Percentiles rank a stretch among this genome's conserved stretches.
These are phyloP conservation scores for Rhizopogon salebrosus DNA, from an alignment of 768 basidiomycete species.

Conservation along the genomic window DNA sequence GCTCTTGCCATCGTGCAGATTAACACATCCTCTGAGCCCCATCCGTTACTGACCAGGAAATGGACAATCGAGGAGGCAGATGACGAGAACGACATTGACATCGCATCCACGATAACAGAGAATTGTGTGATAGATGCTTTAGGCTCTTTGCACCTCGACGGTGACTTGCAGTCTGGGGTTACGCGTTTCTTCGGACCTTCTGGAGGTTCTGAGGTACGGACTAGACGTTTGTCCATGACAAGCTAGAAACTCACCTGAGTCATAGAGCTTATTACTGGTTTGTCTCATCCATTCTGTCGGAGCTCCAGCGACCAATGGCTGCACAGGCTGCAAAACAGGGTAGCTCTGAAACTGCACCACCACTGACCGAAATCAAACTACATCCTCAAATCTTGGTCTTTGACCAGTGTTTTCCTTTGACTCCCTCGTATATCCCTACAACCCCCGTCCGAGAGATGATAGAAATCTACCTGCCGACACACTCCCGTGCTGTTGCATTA, in stretches of 20 bases:
- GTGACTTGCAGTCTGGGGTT: slow-evolving; percentile 13
- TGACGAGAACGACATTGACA: slow-evolving; percentile 14
- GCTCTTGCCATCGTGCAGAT: slow-evolving; percentile 44
- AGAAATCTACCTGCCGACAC: slow-evolving; percentile 40
- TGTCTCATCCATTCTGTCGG: slow-evolving; percentile 9
- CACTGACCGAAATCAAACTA: slow-evolving; percentile 31
- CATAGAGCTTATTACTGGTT: slow-evolving; percentile 40
- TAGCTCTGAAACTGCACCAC: slow-evolving; percentile 2
- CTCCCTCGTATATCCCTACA: slow-evolving; percentile 31
- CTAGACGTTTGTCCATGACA: background rate
- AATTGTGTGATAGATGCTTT: slow-evolving; percentile 29
- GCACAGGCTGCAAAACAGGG: slow-evolving; percentile 9
- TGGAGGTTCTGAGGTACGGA: slow-evolving; percentile 44
- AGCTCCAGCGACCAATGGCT: background rate
- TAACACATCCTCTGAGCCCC: slow-evolving; percentile 31
- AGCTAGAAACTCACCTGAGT: slow-evolving; percentile 2
- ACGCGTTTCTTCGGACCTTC: slow-evolving; percentile 41
- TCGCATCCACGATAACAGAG: slow-evolving; percentile 3
- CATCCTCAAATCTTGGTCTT: slow-evolving; percentile 39
- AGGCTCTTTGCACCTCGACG: slow-evolving; percentile 43
- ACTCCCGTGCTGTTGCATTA: slow-evolving; percentile 35
- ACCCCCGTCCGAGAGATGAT: slow-evolving; percentile 34
- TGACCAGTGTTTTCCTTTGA: slow-evolving; percentile 41
- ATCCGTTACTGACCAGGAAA: slow-evolving; percentile 35
- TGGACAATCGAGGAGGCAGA: slow-evolving; percentile 24